Evolutionary conservation across 2,329 filamentous ascomycete species (phyloP).

Genomic region (Alternaria consortialis): DNA sequence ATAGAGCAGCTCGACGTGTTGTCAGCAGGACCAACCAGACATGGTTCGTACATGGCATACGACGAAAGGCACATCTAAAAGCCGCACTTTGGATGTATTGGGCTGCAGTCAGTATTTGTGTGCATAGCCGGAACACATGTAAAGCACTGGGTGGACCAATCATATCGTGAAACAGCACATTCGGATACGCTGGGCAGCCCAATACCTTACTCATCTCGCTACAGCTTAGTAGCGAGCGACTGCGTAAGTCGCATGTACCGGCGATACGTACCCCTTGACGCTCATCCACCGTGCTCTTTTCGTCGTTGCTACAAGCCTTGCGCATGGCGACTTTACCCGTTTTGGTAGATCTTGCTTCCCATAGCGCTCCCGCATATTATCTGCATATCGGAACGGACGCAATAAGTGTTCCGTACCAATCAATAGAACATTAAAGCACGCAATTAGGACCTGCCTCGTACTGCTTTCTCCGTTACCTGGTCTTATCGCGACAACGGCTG

Average conservation of each 20-base stretch:
- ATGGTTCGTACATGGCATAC: constrained; percentile 29
- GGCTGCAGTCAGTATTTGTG: constrained; percentile 40
- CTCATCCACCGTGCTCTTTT: constrained; percentile 27
- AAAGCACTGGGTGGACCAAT: constrained; percentile 44
- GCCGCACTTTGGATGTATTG: constrained; percentile 40
- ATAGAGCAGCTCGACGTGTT: constrained; percentile 36
- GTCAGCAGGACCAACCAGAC: constrained; percentile 28
- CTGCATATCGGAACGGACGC: constrained; percentile 35
- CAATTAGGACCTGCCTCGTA: constrained; percentile 3
- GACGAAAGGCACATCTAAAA: constrained; percentile 27
- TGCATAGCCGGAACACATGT: constrained; percentile 46
- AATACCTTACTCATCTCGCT: constrained; percentile 34
- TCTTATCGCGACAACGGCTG: background rate
- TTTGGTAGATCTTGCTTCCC: constrained; percentile 32
- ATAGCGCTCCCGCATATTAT: constrained; percentile 43
- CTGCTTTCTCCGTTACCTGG: background rate
- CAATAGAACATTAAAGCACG: background rate
- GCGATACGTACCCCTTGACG: constrained; percentile 26
- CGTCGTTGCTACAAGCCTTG: constrained; percentile 22
- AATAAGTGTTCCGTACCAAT: constrained; percentile 32
- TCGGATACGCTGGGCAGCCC: constrained; percentile 30
- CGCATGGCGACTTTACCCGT: constrained; percentile 28
- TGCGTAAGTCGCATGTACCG: constrained; percentile 26
- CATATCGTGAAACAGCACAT: constrained; percentile 32
- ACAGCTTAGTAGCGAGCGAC: constrained; percentile 28